These are phyloP conservation scores for Dactylonectria macrodidyma DNA, from an alignment of 2,329 filamentous ascomycete species.

Conservation along the genomic window DNA sequence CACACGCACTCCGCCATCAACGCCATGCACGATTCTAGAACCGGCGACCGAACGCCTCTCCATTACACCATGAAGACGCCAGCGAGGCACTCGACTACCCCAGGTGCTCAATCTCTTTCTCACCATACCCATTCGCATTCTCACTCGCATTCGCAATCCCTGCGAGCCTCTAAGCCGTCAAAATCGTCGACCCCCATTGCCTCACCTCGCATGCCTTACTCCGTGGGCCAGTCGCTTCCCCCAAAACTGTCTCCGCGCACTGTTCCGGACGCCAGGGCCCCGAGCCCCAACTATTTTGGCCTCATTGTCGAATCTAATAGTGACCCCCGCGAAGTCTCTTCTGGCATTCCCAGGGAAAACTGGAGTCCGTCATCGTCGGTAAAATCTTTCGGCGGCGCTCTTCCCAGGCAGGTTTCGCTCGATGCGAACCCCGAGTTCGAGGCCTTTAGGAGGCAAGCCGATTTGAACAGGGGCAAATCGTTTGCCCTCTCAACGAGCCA, in stretches of 20 bases:
- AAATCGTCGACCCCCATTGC: conserved; percentile 66
- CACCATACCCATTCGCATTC: conserved; percentile 54
- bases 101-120: conserved; percentile 50
- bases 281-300: conserved; percentile 91
- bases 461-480: conserved; percentile 68
- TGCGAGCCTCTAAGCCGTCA: conserved; percentile 56
- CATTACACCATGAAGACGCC: conserved; percentile 65
- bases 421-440: conserved; percentile 88
- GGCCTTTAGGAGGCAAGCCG: conserved; percentile 81
- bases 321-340: conserved; percentile 77
- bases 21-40: conserved; percentile 53
- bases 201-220: conserved; percentile 67
- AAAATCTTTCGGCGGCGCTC: conserved; percentile 76
- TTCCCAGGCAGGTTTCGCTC: conserved; percentile 78
- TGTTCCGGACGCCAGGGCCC: conserved; percentile 58
- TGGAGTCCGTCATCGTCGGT: conserved; percentile 83
- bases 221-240: conserved; percentile 69
- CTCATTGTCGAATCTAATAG: conserved; percentile 75
- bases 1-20: conserved; percentile 34
- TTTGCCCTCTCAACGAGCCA: conserved; percentile 64
- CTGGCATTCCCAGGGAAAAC: conserved; percentile 75
- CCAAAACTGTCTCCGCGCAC: conserved; percentile 64
- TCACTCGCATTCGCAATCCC: conserved; percentile 59
- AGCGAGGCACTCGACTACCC: conserved; percentile 54
- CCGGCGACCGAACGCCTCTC: conserved; percentile 53